Base-by-base conservation (phyloP, 2,329 filamentous ascomycete species). In the Mycogone perniciosa region DNA sequence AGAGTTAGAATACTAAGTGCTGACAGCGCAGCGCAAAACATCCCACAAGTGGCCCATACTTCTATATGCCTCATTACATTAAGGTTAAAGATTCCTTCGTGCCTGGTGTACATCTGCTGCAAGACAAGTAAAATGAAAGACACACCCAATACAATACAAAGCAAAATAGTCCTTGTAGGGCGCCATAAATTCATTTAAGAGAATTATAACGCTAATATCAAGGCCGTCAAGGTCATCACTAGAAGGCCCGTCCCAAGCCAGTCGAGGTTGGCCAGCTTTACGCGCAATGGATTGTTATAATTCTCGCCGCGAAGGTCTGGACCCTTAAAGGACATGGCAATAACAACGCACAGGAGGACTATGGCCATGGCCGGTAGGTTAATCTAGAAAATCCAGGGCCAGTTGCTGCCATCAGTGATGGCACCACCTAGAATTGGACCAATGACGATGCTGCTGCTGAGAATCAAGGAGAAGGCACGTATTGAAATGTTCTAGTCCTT, bases 381-480 rank as follows among this genome's bases (percentile, higher is more conserved):
- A 35, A 48, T 48, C 46, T 35, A 48, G 11, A 48, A 48, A 5
- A 48, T 27, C 46, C 46, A 48, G 30, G 39, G 46, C 46, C 46
- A 48, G 7, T 35, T 30, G 27, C 31, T 34, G 4, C 30, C 31
- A 39, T 48, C 34, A 13, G 46, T 41, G 35, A 48, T 39, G 7
- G 31, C 46, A n/a, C 46, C 46, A n/a, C 46, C 46, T 4, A 48
- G 27, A 10, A 48, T 41, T 1, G 46, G 46, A 4, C 46, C 46
- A 40, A 48, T 41, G 9, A 48, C 46, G 5, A 48, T 37, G 10
- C 46, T 48, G 4, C 34, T 39, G 6, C 46, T 35, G 3, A 48
- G 7, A 5, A 48, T 48, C 3, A 48, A 20, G 39, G 46, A 48
- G 29, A 48, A 48, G 9, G 35, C 46, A 2, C 46, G 34, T 29